Evolutionary conservation across 139 green algal species (phyloP), one percentile per base, ranked within the genome.

Genomic region (Microglena sp.): DNA sequence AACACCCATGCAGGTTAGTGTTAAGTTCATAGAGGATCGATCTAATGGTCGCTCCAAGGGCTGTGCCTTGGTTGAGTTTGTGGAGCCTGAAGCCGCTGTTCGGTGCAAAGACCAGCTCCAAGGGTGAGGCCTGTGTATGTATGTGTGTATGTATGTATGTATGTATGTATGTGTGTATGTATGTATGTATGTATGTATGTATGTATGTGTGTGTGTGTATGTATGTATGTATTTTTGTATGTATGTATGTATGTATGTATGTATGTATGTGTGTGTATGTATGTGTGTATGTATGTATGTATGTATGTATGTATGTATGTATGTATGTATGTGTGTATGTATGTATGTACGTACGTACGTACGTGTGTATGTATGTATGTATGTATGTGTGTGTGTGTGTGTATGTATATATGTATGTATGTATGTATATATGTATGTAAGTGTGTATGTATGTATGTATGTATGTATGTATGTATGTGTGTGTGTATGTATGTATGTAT

Each of bases 21-120:
- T 96, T 32, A 68, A 78, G 27, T 94, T 96, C 67, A 79, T 92
- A 29, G 86, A 94, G 66, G 91, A 97, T 34, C 86, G 88, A 6
- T 59, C 73, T 3, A 95, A 67, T 22, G 91, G 89, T 26, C 91
- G 91, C 69, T 93, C 78, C 45, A 87, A 88, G 60, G 91, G 91
- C 7, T 88, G 84, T 35, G 86, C 75, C 0, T 59, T 92, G 21
- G 82, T 95, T n/a, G 80, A 89, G 29, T 92, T 91, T 66, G 66
- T n/a, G 0, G 67, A 76, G 0, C 22, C 59, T 1, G 74, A 81
- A 26, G 72, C 82, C 5, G 85, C 85, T 2, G 44, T 59, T 18
- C 33, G 29, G 1, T 91, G 83, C 71, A 86, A 89, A 36, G 69
- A 77, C 45, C 58, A 68, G 5, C 60, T 94, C 5, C 64, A 71